A percentile compares a stretch with the other conserved stretches of the same genome.
phyloP scores from a whole-genome alignment of 352 stramenopile genomes.

The Globisporangium cylindrosporum region DNA sequence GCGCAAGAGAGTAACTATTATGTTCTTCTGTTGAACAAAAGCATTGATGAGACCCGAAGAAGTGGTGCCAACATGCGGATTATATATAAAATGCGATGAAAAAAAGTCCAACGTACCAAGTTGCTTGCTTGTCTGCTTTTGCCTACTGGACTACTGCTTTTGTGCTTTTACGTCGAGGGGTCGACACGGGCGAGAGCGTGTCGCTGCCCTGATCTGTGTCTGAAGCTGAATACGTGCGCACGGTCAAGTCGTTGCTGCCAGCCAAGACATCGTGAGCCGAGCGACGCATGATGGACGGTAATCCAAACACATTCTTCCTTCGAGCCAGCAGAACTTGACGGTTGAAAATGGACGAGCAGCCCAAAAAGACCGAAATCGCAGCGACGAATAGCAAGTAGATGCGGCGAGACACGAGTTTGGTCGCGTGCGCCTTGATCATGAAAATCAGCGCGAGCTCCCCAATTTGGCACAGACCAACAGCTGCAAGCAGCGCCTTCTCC shows the following conservation, averaged over 20 bases:
- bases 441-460: conserved; percentile 86
- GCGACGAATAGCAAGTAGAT: conserved; percentile 83
- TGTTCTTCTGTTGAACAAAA: conserved; percentile 11
- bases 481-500: conserved; percentile 69
- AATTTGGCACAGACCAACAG: conserved; percentile 77
- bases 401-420: conserved; percentile 75
- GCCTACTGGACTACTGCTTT: conserved; percentile 21
- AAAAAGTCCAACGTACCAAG: conserved; percentile 6
- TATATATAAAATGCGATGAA: conserved; percentile 1
- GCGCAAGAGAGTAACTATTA: conserved; percentile 16
- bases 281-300: conserved; percentile 40
- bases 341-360: conserved; percentile 79
- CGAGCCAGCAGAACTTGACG: conserved; percentile 63
- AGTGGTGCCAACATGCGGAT: not conserved
- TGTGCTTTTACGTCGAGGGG: conserved; percentile 25
- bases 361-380: conserved; percentile 78
- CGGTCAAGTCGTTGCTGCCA: conserved; percentile 9
- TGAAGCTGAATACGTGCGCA: conserved; percentile 22
- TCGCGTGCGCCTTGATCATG: conserved; percentile 88
- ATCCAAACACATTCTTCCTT: conserved; percentile 52
- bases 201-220: conserved; percentile 28
- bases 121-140: not conserved
- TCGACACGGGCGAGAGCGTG: conserved; percentile 25
- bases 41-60: not conserved
- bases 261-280: conserved; percentile 10